phyloP scores from a whole-genome alignment of 257 asterid genomes.

The Gentiana macrophylla region DNA sequence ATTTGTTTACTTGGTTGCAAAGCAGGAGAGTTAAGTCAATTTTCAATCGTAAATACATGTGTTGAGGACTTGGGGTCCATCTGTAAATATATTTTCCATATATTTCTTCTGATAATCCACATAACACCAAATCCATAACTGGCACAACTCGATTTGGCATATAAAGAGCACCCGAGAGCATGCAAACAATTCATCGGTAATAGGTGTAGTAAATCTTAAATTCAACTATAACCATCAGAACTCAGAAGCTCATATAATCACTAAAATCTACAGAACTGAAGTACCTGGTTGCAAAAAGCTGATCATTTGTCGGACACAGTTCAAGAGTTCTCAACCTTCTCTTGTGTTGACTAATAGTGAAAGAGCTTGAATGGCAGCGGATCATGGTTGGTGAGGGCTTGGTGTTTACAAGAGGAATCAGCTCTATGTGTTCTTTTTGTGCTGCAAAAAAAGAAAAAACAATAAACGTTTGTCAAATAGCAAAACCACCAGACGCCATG shows the following conservation, averaged over 20 bases:
- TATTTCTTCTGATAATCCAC: too few relatives aligned
- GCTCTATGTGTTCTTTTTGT: conserved; percentile 31
- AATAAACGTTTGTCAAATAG: neutral
- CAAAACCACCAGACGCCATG: neutral
- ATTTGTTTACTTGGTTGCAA: too few relatives aligned
- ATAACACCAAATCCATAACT: too few relatives aligned
- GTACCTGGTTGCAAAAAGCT: conserved; percentile 42
- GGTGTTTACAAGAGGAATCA: conserved; percentile 22
- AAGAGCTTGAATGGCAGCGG: conserved; percentile 26
- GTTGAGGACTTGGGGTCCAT: too few relatives aligned
- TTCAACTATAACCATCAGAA: neutral
- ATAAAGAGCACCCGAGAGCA: neutral
- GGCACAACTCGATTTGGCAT: neutral
- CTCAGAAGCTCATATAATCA: neutral
- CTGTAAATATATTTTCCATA: too few relatives aligned
- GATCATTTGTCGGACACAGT: conserved; percentile 35
- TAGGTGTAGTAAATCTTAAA: neutral
- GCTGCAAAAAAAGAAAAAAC: conserved; percentile 14
- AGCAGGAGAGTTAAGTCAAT: too few relatives aligned
- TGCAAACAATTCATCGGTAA: neutral
- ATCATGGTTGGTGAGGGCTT: conserved; percentile 22
- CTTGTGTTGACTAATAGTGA: conserved; percentile 37
- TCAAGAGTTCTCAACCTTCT: conserved; percentile 46
- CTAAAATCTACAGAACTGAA: conserved; percentile 3
- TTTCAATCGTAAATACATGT: too few relatives aligned